Conservation (phyloP, 108 stramenopile genomes). For the Nitzschia sp. region DNA sequence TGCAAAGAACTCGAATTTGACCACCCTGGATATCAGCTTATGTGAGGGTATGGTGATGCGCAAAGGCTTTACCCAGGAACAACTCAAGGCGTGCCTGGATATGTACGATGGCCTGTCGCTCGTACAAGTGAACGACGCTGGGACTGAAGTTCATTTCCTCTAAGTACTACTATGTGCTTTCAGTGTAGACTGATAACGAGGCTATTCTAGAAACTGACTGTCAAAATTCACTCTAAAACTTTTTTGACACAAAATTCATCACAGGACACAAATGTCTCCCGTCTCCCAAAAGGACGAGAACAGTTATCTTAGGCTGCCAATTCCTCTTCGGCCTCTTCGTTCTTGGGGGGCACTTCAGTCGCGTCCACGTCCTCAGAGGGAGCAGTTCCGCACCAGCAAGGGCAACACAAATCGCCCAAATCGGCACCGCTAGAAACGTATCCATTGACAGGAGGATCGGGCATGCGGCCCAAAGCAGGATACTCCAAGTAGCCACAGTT, state of each 20-base stretch:
- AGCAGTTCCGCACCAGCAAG: constrained; percentile 4
- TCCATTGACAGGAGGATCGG: constrained; percentile 28
- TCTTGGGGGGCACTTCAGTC: background rate
- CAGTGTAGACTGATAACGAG: too few relatives aligned
- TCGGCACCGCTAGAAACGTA: constrained; percentile 23
- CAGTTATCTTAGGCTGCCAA: background rate
- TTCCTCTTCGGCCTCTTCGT: background rate
- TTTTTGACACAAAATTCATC: too few relatives aligned
- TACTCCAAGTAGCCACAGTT: constrained; percentile 40
- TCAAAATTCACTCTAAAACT: too few relatives aligned
- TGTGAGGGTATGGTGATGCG: constrained; percentile 84
- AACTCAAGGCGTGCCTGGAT: constrained; percentile 78
- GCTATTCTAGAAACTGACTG: too few relatives aligned
- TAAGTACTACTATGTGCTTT: too few relatives aligned
- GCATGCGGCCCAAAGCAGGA: constrained; percentile 18
- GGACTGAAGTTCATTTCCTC: constrained; percentile 75
- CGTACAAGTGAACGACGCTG: constrained; percentile 65
- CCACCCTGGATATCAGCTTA: constrained; percentile 56
- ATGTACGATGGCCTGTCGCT: constrained; percentile 85
- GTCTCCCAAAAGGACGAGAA: background rate
- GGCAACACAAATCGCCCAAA: constrained; percentile 31
- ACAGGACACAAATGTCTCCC: too few relatives aligned
- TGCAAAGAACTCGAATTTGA: constrained; percentile 43
- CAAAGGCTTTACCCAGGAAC: constrained; percentile 87
- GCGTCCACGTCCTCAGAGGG: background rate